Percentiles rank a stretch among this genome's conserved stretches.
These are phyloP conservation scores for Umbelopsis sp. DNA, from an alignment of 192 early-diverging fungal species.

Conservation along the genomic window DNA sequence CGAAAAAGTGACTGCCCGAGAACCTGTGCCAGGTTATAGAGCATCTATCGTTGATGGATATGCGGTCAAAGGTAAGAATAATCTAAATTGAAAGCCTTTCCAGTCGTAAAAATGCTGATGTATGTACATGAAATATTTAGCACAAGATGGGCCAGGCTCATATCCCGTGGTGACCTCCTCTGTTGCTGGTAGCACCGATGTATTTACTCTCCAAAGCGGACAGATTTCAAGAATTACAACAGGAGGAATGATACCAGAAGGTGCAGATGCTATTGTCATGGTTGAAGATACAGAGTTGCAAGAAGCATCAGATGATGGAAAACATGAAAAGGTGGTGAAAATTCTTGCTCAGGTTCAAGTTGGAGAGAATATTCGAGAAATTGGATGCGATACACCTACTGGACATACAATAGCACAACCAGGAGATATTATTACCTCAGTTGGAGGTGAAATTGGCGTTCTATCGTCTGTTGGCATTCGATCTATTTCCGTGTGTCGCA, in stretches of 20 bases:
- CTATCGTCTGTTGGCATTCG: slow-evolving; percentile 77
- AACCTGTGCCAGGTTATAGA: slow-evolving; percentile 82
- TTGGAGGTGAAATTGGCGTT: slow-evolving; percentile 85
- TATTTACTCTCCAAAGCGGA: slow-evolving; percentile 48
- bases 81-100: not conserved
- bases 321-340: slow-evolving; percentile 52
- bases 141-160: slow-evolving; percentile 77
- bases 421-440: slow-evolving; percentile 58
- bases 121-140: slow-evolving; percentile 26
- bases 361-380: slow-evolving; percentile 76
- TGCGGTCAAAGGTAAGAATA: slow-evolving; percentile 72
- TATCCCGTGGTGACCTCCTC: slow-evolving; percentile 67
- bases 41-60: slow-evolving; percentile 95
- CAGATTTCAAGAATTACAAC: slow-evolving; percentile 82
- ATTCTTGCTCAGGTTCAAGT: not conserved
- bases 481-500: slow-evolving; percentile 56
- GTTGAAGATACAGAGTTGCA: slow-evolving; percentile 87
- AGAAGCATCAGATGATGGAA: slow-evolving; percentile 52
- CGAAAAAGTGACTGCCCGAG: slow-evolving; percentile 69
- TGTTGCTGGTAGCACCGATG: slow-evolving; percentile 51
- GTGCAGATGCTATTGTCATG: slow-evolving; percentile 94
- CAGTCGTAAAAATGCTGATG: not conserved
- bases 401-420: slow-evolving; percentile 63
- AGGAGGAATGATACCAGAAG: slow-evolving; percentile 81
- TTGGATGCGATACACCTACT: slow-evolving; percentile 72